A percentile compares a stretch with the other conserved stretches of the same genome.
Conservation (phyloP, 169 alveolate genomes). For the Plasmodium coatneyi region DNA sequence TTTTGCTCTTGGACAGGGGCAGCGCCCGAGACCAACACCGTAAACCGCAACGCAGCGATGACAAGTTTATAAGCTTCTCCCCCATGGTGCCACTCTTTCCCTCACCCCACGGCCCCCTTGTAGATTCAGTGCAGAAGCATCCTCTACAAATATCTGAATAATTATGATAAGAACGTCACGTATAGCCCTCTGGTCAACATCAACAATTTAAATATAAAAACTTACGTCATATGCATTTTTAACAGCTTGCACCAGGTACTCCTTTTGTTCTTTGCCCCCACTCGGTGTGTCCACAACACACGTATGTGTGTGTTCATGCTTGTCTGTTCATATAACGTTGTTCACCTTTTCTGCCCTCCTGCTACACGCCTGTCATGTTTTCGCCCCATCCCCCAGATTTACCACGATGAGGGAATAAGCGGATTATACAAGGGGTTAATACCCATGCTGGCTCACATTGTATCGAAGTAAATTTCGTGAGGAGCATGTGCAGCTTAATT, state of each 20-base stretch:
- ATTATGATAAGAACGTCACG: not conserved
- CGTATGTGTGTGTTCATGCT: not conserved
- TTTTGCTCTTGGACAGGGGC: not conserved
- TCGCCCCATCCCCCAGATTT: conserved; percentile 10
- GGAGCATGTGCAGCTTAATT: not conserved
- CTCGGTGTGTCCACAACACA: not conserved
- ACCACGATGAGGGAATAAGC: conserved; percentile 52
- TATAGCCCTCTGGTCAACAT: conserved; percentile 20
- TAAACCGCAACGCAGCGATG: not conserved
- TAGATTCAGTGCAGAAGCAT: conserved; percentile 72
- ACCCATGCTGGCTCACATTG: conserved; percentile 67
- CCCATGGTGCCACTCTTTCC: not conserved
- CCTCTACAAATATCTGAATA: conserved; percentile 31
- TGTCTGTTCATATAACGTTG: not conserved
- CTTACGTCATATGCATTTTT: conserved; percentile 31
- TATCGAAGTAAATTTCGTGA: conserved; percentile 36
- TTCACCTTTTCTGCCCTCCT: not conserved
- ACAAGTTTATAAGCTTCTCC: not conserved
- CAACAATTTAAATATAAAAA: conserved; percentile 49
- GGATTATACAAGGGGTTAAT: conserved; percentile 66
- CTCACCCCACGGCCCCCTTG: not conserved
- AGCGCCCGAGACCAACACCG: too few relatives aligned
- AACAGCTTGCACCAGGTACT: conserved; percentile 52
- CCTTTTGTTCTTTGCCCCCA: not conserved
- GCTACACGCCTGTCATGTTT: not conserved